A percentile compares a stretch with the other conserved stretches of the same genome.
Evolutionary conservation across 192 early-diverging fungal species (phyloP).

Genomic region (Physocladia obscura): DNA sequence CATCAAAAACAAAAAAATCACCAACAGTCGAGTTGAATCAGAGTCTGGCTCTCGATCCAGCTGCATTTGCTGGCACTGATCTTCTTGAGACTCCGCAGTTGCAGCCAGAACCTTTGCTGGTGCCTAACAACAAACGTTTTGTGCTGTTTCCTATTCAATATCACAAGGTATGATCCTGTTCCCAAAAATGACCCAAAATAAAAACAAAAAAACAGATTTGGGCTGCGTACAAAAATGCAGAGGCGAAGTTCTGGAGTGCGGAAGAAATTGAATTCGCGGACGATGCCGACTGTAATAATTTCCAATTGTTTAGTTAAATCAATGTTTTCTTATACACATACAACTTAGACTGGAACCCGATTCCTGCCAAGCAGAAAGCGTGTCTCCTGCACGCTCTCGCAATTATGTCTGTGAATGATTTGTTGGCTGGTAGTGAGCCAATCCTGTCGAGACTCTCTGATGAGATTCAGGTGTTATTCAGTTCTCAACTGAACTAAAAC

Average conservation of each 20-base stretch:
- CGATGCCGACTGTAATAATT: constrained; percentile 56
- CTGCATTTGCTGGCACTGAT: too few relatives aligned
- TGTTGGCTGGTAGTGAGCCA: constrained; percentile 74
- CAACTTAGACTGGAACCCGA: neutral
- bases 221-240: constrained; percentile 96
- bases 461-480: constrained; percentile 84
- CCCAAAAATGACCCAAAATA: neutral
- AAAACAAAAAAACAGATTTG: constrained; percentile 62
- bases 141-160: constrained; percentile 58
- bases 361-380: constrained; percentile 27
- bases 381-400: constrained; percentile 31
- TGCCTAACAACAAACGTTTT: constrained; percentile 38
- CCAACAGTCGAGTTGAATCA: too few relatives aligned
- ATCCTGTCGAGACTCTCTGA: constrained; percentile 61
- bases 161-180: constrained; percentile 36
- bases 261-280: constrained; percentile 94
- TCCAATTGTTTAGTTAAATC: neutral
- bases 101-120: constrained; percentile 44
- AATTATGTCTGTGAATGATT: constrained; percentile 88
- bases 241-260: constrained; percentile 95
- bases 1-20: too few relatives aligned
- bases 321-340: neutral
- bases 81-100: neutral
- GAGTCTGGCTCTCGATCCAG: too few relatives aligned
- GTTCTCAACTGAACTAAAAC: too few relatives aligned